A percentile compares a stretch with the other conserved stretches of the same genome.
Evolutionary conservation across 2,329 filamentous ascomycete species (phyloP).

Genomic region (Aspergillus awamori): DNA sequence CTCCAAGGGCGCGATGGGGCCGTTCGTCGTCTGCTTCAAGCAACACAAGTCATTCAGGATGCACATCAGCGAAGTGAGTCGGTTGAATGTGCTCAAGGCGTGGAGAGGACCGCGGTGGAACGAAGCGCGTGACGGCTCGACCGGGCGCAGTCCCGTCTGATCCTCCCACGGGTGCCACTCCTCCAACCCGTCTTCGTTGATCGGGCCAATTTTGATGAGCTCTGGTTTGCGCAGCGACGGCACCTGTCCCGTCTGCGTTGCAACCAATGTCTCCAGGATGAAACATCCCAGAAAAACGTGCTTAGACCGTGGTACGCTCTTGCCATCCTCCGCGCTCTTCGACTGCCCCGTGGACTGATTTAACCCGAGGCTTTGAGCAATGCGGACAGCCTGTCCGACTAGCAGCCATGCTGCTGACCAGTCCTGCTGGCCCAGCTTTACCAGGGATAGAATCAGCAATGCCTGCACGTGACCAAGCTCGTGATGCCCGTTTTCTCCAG

Average conservation of each 20-base stretch:
- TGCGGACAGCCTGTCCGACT: constrained; percentile 65
- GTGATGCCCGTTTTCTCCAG: constrained; percentile 51
- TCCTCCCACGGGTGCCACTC: constrained; percentile 75
- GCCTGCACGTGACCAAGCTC: constrained; percentile 59
- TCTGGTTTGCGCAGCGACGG: constrained; percentile 56
- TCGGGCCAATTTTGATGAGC: constrained; percentile 49
- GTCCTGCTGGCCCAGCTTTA: constrained; percentile 64
- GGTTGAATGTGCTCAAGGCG: constrained; percentile 58
- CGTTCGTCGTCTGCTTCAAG: constrained; percentile 24
- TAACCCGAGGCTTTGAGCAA: constrained; percentile 37
- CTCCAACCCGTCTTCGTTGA: constrained; percentile 69
- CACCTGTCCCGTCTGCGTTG: constrained; percentile 48
- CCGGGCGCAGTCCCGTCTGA: constrained; percentile 38
- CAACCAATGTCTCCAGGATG: constrained; percentile 56
- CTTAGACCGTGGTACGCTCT: constrained; percentile 40
- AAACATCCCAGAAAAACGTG: constrained; percentile 57
- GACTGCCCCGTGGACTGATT: constrained; percentile 43
- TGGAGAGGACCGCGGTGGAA: constrained; percentile 47
- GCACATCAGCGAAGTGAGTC: constrained; percentile 46
- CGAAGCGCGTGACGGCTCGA: constrained; percentile 25
- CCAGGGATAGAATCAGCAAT: constrained; percentile 61
- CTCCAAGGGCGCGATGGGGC: constrained; percentile 32
- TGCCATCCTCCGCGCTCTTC: constrained; percentile 38
- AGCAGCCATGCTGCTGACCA: constrained; percentile 64
- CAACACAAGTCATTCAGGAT: constrained; percentile 39